A percentile compares a stretch with the other conserved stretches of the same genome.
phyloP scores from a whole-genome alignment of 2,329 filamentous ascomycete species.

The Xylaria sp. region DNA sequence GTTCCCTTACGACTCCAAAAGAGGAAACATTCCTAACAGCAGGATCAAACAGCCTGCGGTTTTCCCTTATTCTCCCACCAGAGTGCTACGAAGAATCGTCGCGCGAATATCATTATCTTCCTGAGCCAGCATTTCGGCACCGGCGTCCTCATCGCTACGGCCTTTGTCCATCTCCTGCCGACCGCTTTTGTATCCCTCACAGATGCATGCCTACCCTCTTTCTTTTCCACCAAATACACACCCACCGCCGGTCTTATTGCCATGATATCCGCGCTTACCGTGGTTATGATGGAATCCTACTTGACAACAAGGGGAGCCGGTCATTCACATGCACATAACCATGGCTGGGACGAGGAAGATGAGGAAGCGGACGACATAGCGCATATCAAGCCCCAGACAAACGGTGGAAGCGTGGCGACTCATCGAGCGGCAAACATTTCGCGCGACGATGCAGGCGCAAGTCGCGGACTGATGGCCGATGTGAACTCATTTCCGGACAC shows the following conservation, averaged over 20 bases:
- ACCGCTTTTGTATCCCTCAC: slow-evolving; percentile 63
- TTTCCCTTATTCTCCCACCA: slow-evolving; percentile 61
- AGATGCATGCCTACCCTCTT: slow-evolving; percentile 66
- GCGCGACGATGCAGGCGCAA: slow-evolving; percentile 47
- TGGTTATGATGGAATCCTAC: slow-evolving; percentile 84
- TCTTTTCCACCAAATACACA: slow-evolving; percentile 74
- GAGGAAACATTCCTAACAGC: neutral
- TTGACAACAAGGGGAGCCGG: slow-evolving; percentile 66
- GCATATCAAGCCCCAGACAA: slow-evolving; percentile 25
- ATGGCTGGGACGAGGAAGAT: slow-evolving; percentile 45
- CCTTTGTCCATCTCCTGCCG: slow-evolving; percentile 71
- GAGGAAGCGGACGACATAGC: slow-evolving; percentile 32
- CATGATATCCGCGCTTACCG: slow-evolving; percentile 74
- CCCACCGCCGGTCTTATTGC: slow-evolving; percentile 77
- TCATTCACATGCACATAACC: slow-evolving; percentile 54
- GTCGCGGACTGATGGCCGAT: slow-evolving; percentile 52
- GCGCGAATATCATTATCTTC: slow-evolving; percentile 57
- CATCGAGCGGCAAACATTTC: slow-evolving; percentile 46
- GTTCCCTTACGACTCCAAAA: slow-evolving; percentile 19
- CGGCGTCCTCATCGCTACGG: slow-evolving; percentile 78
- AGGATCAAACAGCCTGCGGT: slow-evolving; percentile 48
- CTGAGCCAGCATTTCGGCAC: slow-evolving; percentile 72
- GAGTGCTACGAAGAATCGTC: slow-evolving; percentile 47
- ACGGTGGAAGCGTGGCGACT: slow-evolving; percentile 35
- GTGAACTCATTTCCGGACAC: slow-evolving; percentile 53